phyloP scores from a whole-genome alignment of 78 protist species.

The Dictyostelium purpureum region DNA sequence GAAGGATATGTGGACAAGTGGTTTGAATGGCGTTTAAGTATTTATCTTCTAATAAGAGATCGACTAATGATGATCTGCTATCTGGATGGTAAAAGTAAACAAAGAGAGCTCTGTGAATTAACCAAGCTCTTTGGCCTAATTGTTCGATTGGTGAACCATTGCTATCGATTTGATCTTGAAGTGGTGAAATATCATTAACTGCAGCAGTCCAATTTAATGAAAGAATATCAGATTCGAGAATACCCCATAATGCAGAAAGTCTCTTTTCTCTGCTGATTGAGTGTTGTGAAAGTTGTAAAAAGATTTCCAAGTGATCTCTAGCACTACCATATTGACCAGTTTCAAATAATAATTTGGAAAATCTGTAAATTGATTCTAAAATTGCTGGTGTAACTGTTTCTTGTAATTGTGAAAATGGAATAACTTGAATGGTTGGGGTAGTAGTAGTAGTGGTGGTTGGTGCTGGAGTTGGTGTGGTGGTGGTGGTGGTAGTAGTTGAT shows the following conservation, averaged over 20 bases:
- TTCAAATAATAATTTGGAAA: slow-evolving; percentile 45
- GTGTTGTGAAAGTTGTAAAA: slow-evolving; percentile 38
- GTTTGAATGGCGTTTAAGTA: slow-evolving; percentile 91
- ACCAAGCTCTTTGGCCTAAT: slow-evolving; percentile 94
- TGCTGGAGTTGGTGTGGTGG: background rate
- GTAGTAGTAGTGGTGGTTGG: background rate
- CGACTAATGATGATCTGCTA: slow-evolving; percentile 84
- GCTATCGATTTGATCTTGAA: slow-evolving; percentile 79
- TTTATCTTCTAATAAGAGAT: slow-evolving; percentile 80
- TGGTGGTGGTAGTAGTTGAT: background rate
- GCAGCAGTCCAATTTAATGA: slow-evolving; percentile 85
- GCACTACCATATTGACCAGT: slow-evolving; percentile 52
- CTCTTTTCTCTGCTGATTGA: slow-evolving; percentile 1
- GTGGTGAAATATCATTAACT: slow-evolving; percentile 48
- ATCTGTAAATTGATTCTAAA: slow-evolving; percentile 39
- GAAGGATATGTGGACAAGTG: slow-evolving; percentile 89
- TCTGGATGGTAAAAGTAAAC: slow-evolving; percentile 88
- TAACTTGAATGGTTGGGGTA: background rate
- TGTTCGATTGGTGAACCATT: slow-evolving; percentile 79
- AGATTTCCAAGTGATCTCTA: slow-evolving; percentile 56
- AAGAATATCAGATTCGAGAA: slow-evolving; percentile 92
- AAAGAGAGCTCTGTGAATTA: slow-evolving; percentile 92
- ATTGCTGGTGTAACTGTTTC: slow-evolving; percentile 58
- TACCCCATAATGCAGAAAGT: slow-evolving; percentile 93
- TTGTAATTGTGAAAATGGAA: slow-evolving; percentile 3